Conservation (phyloP, 2,329 filamentous ascomycete species). For the Penicillium sumatraense region DNA sequence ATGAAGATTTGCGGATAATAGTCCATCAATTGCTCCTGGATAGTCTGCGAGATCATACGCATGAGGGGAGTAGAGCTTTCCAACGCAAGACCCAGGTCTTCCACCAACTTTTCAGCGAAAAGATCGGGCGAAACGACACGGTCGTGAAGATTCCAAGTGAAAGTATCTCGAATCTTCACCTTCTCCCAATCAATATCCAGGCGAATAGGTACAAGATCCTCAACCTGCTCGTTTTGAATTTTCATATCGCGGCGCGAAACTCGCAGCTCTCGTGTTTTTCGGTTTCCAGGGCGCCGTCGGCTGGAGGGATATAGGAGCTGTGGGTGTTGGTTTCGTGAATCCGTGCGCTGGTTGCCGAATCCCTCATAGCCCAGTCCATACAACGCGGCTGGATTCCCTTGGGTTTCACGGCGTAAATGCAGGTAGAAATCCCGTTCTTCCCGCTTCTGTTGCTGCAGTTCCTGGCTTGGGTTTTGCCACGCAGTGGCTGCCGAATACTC, state of each 20-base stretch:
- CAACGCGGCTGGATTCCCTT: slow-evolving; percentile 61
- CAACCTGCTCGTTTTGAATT: slow-evolving; percentile 84
- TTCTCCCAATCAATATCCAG: slow-evolving; percentile 96
- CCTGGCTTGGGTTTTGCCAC: slow-evolving; percentile 58
- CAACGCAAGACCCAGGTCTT: slow-evolving; percentile 78
- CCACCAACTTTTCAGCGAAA: slow-evolving; percentile 86
- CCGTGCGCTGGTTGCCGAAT: slow-evolving; percentile 85
- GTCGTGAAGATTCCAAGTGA: slow-evolving; percentile 98
- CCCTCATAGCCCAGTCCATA: slow-evolving; percentile 80
- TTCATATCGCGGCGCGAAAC: slow-evolving; percentile 79
- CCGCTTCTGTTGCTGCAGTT: slow-evolving; percentile 66
- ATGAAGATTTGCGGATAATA: slow-evolving; percentile 92
- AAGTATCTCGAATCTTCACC: slow-evolving; percentile 92
- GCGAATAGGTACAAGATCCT: slow-evolving; percentile 88
- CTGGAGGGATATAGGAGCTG: slow-evolving; percentile 79
- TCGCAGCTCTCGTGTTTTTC: slow-evolving; percentile 73
- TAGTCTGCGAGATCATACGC: slow-evolving; percentile 69
- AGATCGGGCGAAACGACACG: slow-evolving; percentile 77
- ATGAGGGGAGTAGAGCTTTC: slow-evolving; percentile 62
- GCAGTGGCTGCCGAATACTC: slow-evolving; percentile 60
- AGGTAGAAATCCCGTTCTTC: slow-evolving; percentile 73
- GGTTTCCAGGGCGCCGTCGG: slow-evolving; percentile 75
- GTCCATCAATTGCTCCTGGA: slow-evolving; percentile 88
- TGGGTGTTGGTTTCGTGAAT: slow-evolving; percentile 66
- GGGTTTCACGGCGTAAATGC: slow-evolving; percentile 63